Evolutionary conservation across 2,329 filamentous ascomycete species (phyloP), one percentile per base, ranked within the genome.

Genomic region (Epichloe gansuensis): DNA sequence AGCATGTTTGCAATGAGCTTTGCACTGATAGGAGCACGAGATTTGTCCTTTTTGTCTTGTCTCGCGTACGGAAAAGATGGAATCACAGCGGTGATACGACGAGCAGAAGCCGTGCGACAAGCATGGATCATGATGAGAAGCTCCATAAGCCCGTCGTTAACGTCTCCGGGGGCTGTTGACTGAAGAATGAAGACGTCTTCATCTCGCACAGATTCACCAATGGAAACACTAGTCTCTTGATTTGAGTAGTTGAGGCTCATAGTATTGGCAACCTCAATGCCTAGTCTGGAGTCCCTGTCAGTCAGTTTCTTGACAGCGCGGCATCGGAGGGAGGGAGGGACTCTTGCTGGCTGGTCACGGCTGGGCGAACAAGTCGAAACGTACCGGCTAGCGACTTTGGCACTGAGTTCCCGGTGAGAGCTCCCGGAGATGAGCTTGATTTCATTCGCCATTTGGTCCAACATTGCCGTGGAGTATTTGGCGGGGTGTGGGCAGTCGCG

Each of bases 151-250:
- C 89, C 89, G 68, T 97, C 91, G 71, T 98, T 98, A 73, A 97
- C 94, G 66, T 96, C 90, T 66, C 91, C 90, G 2, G 91, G 91
- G 41, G 87, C 85, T 47, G 93, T 95, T 25, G 91, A 95, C 71
- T 97, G 91, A 55, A 97, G 77, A 62, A 97, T 95, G 74, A 96
- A 97, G 65, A 96, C 90, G 80, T 97, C 91, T 77, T 97, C 91
- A 67, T 97, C 91, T 70, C 91, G 81, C 51, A 97, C 91, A 57
- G 87, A 94, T 74, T 97, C 91, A 66, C 91, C 90, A 61, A 96
- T 94, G 21, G 89, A 95, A 53, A 97, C 89, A 60, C 84, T 88
- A 49, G 85, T 90, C 66, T 93, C 87, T 63, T 89, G 85, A 68
- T 91, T 91, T 47, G 87, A 90, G 71, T 90, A 89, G 66, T 90